Conservation (phyloP, 139 green algal species). For the Coelastrella sp. region DNA sequence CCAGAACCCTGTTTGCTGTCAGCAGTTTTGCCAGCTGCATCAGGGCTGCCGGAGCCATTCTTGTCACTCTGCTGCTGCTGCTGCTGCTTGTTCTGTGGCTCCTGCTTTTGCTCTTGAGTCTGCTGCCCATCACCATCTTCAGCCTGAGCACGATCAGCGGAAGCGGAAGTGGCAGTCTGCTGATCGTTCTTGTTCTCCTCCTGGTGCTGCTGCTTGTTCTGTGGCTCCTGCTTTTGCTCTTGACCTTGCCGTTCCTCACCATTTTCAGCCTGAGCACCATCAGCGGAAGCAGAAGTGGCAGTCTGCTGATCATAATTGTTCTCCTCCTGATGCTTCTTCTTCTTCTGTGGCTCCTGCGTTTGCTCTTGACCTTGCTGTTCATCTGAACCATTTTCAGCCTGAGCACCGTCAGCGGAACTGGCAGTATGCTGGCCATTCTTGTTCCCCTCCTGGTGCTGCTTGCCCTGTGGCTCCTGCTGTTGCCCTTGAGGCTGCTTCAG, state of each 20-base stretch:
- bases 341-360: background rate
- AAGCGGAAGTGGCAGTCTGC: too few species aligned
- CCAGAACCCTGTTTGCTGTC: slow-evolving; percentile 81
- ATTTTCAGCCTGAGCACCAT: background rate
- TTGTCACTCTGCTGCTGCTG: slow-evolving; percentile 70
- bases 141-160: background rate
- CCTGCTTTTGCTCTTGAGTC: background rate
- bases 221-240: background rate
- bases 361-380: background rate
- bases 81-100: background rate
- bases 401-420: background rate
- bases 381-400: background rate
- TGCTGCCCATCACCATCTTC: background rate
- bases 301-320: too few species aligned
- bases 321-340: background rate
- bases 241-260: background rate
- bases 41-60: slow-evolving; percentile 31
- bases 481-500: background rate
- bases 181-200: too few species aligned
- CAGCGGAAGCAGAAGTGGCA: too few species aligned
- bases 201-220: background rate
- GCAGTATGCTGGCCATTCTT: too few species aligned
- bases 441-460: background rate
- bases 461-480: background rate
- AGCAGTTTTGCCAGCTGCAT: slow-evolving; percentile 69